Conservation (phyloP, 1,139 yeast species). For the Protomyces arabidopsidicola region DNA sequence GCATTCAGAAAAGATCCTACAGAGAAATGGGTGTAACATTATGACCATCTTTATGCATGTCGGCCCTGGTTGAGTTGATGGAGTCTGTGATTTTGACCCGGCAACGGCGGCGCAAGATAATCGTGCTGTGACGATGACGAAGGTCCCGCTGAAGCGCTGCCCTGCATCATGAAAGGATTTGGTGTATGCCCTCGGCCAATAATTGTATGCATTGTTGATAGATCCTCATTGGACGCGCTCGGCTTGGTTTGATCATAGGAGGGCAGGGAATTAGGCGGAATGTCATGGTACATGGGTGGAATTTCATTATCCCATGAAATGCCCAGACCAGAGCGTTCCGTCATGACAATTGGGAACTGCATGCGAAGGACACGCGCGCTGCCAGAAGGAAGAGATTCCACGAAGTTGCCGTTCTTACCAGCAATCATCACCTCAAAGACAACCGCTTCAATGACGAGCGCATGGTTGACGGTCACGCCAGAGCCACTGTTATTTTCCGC, state of each 20-base stretch:
- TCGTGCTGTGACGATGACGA: neutral
- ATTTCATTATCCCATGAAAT: slow-evolving; percentile 99
- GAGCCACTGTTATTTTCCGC: slow-evolving; percentile 50
- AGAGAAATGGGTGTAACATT: slow-evolving; percentile 63
- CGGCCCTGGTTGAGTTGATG: neutral
- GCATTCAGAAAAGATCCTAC: slow-evolving; percentile 74
- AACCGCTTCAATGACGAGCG: slow-evolving; percentile 76
- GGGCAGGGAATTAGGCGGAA: slow-evolving; percentile 67
- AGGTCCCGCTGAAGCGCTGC: neutral
- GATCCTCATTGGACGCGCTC: slow-evolving; percentile 12
- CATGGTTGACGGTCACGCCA: slow-evolving; percentile 70
- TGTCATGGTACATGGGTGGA: slow-evolving; percentile 86
- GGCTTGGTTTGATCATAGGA: slow-evolving; percentile 18
- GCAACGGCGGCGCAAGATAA: neutral
- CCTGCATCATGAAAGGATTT: neutral
- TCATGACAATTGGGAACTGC: slow-evolving; percentile 77
- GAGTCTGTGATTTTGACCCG: neutral
- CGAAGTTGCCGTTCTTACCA: slow-evolving; percentile 8
- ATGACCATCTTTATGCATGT: no score
- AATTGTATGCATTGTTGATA: slow-evolving; percentile 4
- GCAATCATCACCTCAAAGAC: slow-evolving; percentile 76
- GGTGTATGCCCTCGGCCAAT: slow-evolving; percentile 23
- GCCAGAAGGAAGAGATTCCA: slow-evolving; percentile 57
- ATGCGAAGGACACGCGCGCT: slow-evolving; percentile 76
- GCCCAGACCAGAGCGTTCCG: slow-evolving; percentile 92